Evolutionary conservation across 2,329 filamentous ascomycete genomes (phyloP), one percentile per base, ranked within the genome.

Genomic region (Trichoderma sp.): DNA sequence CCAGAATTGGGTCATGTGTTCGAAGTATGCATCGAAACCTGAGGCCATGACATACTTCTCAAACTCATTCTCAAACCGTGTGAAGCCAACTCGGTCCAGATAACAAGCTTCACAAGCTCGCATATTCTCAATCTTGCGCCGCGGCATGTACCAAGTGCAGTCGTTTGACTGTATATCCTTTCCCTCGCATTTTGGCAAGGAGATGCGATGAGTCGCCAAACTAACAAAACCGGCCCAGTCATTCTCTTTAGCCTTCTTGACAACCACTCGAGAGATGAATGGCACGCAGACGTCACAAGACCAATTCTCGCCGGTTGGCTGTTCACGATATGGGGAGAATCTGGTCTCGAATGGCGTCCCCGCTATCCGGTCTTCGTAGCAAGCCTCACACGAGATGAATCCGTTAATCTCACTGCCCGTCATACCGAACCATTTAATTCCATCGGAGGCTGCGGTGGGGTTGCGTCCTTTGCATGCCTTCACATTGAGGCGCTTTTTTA

Each of bases 301-400:
- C 82, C 82, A 83, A 5, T 75, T 74, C 6, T 79, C 78, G 0
- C 75, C 65, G 0, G 74, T 73, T 0, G 73, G 74, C 70, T 82
- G 82, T 0, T 75, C 21, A 0, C 67, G 56, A 56, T 74, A 73
- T 0, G 74, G 75, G 0, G 74, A 74, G n/a, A 84, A 83, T 1
- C 71, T 75, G 4, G 73, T 18, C 9, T 80, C 80, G 18, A 83
- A 81, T 0, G 75, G 12, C 0, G 76, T 79, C 0, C 76, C 78
- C 1, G 71, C 74, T 3, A 83, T 72, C 0, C 72, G 64, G 53
- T 84, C 80, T 14, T 81, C 77, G 71, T 80, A 81, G 64, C 83
- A 84, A 4, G 82, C 79, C 34, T 83, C 78, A 34, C 83, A 84
- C 0, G 80, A 74, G 3, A 83, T 74, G 30, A 84, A 79, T 1